A percentile compares a stretch with the other conserved stretches of the same genome.
These are phyloP conservation scores for Monosporascus ibericus DNA, from an alignment of 2,329 filamentous ascomycete species.

Conservation along the genomic window DNA sequence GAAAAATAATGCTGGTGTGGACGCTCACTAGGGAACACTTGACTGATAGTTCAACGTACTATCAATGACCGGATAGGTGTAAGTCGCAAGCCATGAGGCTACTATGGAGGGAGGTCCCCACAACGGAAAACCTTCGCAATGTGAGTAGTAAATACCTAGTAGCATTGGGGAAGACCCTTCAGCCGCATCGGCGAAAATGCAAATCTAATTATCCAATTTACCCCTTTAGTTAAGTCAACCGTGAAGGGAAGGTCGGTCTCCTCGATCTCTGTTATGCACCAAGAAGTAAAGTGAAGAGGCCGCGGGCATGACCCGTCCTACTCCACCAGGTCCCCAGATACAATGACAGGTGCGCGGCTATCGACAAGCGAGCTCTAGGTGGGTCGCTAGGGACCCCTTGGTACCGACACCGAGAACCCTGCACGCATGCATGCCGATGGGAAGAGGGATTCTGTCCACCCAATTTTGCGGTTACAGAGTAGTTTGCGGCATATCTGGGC, in stretches of 20 bases:
- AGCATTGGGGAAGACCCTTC: neutral
- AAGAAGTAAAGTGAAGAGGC: too few relatives aligned
- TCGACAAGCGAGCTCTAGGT: neutral
- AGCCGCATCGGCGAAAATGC: neutral
- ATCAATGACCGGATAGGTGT: neutral
- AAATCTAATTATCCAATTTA: neutral
- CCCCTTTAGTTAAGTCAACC: neutral
- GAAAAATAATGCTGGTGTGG: constrained; percentile 16
- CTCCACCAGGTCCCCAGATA: neutral
- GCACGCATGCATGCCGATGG: neutral
- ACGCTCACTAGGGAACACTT: neutral
- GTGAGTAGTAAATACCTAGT: neutral
- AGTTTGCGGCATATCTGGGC: too few relatives aligned
- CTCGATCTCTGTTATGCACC: neutral
- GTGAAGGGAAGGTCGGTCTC: neutral
- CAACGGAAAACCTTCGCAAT: neutral
- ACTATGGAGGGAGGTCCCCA: neutral
- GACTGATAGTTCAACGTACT: neutral
- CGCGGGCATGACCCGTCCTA: neutral
- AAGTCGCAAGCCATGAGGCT: neutral
- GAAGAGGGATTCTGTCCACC: too few relatives aligned
- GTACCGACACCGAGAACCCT: neutral
- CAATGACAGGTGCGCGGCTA: neutral
- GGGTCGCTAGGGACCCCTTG: neutral
- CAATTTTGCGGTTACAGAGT: too few relatives aligned